Percentiles rank a stretch among this genome's conserved stretches.
These are phyloP conservation scores for Cladophialophora chaetospira DNA, from an alignment of 2,329 filamentous ascomycete genomes.

Conservation along the genomic window DNA sequence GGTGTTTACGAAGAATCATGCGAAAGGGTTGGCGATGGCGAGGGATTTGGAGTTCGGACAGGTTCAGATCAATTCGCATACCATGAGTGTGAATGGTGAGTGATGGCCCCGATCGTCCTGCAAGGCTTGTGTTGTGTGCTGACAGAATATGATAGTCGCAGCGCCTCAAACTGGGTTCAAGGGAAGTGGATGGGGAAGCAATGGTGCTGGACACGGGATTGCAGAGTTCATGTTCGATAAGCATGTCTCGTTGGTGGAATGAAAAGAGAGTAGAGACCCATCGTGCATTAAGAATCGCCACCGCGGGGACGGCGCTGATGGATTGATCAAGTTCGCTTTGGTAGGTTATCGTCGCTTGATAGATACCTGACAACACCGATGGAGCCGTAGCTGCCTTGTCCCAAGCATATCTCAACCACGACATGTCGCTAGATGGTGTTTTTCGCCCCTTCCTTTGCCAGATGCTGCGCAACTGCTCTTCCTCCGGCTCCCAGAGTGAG, in stretches of 20 bases:
- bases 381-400: too few relatives aligned
- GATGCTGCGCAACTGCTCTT: too few relatives aligned
- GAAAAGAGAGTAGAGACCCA: too few relatives aligned
- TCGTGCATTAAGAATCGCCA: too few relatives aligned
- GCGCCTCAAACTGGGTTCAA: constrained; percentile 7
- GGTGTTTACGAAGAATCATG: constrained; percentile 12
- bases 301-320: too few relatives aligned
- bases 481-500: too few relatives aligned
- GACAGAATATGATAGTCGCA: background rate
- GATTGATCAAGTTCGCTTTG: too few relatives aligned
- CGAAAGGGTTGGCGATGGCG: constrained; percentile 2
- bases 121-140: background rate
- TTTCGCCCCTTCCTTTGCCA: too few relatives aligned
- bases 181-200: constrained; percentile 10
- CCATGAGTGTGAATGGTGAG: constrained; percentile 7
- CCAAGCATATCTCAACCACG: too few relatives aligned
- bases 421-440: too few relatives aligned
- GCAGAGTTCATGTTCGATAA: constrained; percentile 10
- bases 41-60: constrained; percentile 17
- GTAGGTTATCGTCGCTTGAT: too few relatives aligned
- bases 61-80: constrained; percentile 18
- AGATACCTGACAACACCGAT: too few relatives aligned
- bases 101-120: background rate
- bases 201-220: background rate
- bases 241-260: constrained; percentile 12